These are phyloP conservation scores for Fusarium humuli DNA, from an alignment of 2,329 filamentous ascomycete genomes.

Conservation along the genomic window DNA sequence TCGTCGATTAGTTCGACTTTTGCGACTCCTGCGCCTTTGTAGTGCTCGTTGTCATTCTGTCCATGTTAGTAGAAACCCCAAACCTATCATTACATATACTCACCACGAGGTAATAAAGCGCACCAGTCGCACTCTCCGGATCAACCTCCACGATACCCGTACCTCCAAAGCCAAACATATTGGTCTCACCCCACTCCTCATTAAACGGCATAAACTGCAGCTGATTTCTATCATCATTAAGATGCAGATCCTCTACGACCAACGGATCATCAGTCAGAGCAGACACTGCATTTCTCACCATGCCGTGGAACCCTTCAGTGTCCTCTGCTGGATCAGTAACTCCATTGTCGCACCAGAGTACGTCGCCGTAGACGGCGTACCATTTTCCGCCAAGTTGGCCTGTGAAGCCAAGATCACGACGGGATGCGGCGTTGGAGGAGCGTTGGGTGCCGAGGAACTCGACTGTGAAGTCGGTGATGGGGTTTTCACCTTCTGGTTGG, in stretches of 20 bases:
- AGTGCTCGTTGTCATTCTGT: conserved; percentile 50
- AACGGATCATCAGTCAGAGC: conserved; percentile 52
- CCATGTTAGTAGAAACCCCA: too few species aligned
- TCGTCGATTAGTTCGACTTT: conserved; percentile 51
- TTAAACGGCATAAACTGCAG: conserved; percentile 54
- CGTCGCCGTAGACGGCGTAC: conserved; percentile 53
- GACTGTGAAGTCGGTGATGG: conserved; percentile 45
- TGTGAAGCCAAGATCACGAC: conserved; percentile 54
- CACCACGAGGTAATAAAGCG: conserved; percentile 54
- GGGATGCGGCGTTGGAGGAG: conserved; percentile 53
- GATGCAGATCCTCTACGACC: conserved; percentile 51
- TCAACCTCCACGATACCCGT: conserved; percentile 55
- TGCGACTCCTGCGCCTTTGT: conserved; percentile 53
- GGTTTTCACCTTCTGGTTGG: conserved; percentile 51
- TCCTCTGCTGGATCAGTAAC: conserved; percentile 49
- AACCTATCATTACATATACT: too few species aligned
- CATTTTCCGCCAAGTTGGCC: conserved; percentile 52
- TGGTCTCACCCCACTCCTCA: conserved; percentile 53
- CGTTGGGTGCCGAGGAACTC: conserved; percentile 53
- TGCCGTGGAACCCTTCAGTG: conserved; percentile 53
- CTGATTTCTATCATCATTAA: conserved; percentile 52
- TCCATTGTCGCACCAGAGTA: conserved; percentile 51
- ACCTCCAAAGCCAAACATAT: conserved; percentile 53
- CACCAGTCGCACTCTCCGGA: conserved; percentile 43
- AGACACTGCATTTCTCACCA: conserved; percentile 55